phyloP scores from a whole-genome alignment of 2,329 filamentous ascomycete genomes.

The Ceratocystis alfenasii region DNA sequence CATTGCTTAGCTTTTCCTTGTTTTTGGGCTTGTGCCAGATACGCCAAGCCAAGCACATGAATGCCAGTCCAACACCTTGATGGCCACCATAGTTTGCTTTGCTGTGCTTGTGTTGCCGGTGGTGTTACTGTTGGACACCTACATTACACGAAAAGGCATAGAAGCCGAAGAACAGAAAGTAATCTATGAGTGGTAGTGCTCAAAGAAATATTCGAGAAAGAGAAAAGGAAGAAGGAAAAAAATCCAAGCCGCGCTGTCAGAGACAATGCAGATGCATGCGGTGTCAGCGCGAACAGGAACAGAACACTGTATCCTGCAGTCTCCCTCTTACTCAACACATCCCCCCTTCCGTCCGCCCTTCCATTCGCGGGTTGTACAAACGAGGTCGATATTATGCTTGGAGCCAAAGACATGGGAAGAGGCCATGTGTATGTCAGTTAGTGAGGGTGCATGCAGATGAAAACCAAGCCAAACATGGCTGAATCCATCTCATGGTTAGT shows the following conservation, averaged over 20 bases:
- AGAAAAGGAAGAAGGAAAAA: background rate
- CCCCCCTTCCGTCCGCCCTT: background rate
- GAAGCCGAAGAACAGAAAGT: background rate
- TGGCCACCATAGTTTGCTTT: constrained; percentile 1
- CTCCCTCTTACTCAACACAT: background rate
- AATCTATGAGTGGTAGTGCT: background rate
- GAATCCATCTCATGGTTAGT: background rate
- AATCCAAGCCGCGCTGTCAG: background rate
- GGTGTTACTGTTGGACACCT: background rate
- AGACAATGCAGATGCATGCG: background rate
- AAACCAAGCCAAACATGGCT: background rate
- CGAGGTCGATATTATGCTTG: background rate
- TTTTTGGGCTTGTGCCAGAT: background rate
- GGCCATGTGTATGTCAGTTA: background rate
- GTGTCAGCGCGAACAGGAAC: background rate
- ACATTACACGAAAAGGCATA: background rate
- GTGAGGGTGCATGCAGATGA: background rate
- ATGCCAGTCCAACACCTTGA: background rate
- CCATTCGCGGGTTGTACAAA: background rate
- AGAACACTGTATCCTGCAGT: background rate
- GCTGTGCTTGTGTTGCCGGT: background rate
- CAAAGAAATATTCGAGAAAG: background rate
- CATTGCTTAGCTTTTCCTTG: background rate
- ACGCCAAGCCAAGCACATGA: background rate
- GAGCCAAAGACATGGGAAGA: background rate